These are phyloP conservation scores for Bryum argenteum DNA, from an alignment of 225 moss, liverwort and hornwort genomes.

Conservation along the genomic window DNA sequence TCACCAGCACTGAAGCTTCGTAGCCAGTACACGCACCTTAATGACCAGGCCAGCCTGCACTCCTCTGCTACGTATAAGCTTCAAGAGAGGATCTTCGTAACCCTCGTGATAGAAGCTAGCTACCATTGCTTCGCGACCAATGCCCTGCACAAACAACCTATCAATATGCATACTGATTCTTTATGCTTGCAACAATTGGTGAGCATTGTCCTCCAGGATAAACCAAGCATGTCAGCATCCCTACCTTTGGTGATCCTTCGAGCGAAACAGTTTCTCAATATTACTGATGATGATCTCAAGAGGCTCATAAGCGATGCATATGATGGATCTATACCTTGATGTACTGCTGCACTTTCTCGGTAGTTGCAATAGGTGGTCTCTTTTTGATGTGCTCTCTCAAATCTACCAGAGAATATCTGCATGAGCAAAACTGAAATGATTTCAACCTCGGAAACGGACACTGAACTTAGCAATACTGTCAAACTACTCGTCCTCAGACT, in stretches of 20 bases:
- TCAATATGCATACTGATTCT: neutral
- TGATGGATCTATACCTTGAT: slow-evolving; percentile 39
- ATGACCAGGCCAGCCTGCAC: slow-evolving; percentile 82
- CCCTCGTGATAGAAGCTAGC: slow-evolving; percentile 89
- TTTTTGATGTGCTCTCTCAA: slow-evolving; percentile 92
- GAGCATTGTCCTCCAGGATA: neutral
- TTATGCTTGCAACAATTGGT: neutral
- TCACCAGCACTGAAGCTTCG: neutral
- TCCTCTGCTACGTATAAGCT: slow-evolving; percentile 77
- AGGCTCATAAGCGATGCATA: too few species aligned
- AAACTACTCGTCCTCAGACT: neutral
- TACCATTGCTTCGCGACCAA: slow-evolving; percentile 75
- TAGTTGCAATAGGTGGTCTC: slow-evolving; percentile 86
- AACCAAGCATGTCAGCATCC: neutral
- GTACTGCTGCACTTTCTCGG: slow-evolving; percentile 88
- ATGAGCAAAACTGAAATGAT: slow-evolving; percentile 19
- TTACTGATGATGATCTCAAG: neutral
- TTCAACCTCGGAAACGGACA: neutral
- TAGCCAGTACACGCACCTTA: slow-evolving; percentile 49
- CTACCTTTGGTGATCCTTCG: slow-evolving; percentile 9
- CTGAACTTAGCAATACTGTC: slow-evolving; percentile 2
- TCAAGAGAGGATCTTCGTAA: slow-evolving; percentile 80
- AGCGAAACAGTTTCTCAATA: neutral
- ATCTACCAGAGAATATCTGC: slow-evolving; percentile 75
- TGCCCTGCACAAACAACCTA: slow-evolving; percentile 44